Base-by-base conservation (phyloP, 257 asterid genomes). In the Nicotiana tabacum region DNA sequence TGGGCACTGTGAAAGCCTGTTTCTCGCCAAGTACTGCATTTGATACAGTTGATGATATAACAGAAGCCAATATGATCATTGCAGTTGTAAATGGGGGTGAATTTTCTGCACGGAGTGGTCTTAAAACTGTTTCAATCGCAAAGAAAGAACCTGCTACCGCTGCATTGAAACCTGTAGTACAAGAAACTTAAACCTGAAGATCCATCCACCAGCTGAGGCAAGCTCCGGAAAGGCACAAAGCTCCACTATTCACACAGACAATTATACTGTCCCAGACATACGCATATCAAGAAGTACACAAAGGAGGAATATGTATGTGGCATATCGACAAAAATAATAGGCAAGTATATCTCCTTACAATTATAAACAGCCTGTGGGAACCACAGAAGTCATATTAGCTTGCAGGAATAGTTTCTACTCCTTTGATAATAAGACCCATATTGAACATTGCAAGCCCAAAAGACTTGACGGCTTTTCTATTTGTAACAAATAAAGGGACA, bases 11-110 rank as follows among this genome's bases (percentile, higher is more conserved):
- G 90, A 96, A 94, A 57, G 99, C 98, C 92, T 96, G 98, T 84
- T 91, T 92, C 90, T 92, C 99, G 83, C 97, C 98, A 68, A 96
- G 98, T 82, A 96, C 97, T 46, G 99, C 99, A 90, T 91, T 96
- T 83, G 99, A 96, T 77, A 94, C 99, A 66, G 99, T 96, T 46
- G 99, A 92, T 39, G 99, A 94, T 88, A 96, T 90, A 68, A 96
- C 99, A 82, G 99, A 96, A 46, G 98, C 98, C 93, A 96, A 90
- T 83, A 96, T 96, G 86, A 96, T 96, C 97, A 94, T 94, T 30
- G 99, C 99, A 21, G 99, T 96, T 4, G 99, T 96, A 91, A 94
- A 96, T 83, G 99, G 99, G 88, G 99, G 98, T 83, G 98, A 96
- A 85, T 96, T 96, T 87, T 96, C 99, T 24, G 99, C 99, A 78